A percentile compares a stretch with the other conserved stretches of the same genome.
Conservation (phyloP, 2,329 filamentous ascomycete species). For the Scedosporium dehoogii region DNA sequence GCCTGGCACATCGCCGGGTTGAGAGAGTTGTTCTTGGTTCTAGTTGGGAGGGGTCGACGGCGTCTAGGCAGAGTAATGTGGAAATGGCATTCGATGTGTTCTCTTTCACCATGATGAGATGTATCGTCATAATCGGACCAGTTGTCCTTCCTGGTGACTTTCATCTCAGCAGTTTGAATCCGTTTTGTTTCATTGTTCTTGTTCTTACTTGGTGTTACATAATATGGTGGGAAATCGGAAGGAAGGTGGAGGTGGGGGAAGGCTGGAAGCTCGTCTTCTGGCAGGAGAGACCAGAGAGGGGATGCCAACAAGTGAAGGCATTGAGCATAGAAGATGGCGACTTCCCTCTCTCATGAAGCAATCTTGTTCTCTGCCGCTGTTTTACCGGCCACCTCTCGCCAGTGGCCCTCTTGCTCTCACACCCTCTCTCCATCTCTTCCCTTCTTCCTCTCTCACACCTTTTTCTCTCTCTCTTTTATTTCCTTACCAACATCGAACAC, state of each 20-base stretch:
- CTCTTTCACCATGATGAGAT: not conserved
- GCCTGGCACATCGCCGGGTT: too few species aligned
- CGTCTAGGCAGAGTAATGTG: not conserved
- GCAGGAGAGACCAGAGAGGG: too few species aligned
- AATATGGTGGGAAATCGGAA: too few species aligned
- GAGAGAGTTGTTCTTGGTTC: too few species aligned
- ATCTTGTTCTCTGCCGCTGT: too few species aligned
- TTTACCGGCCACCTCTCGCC: not conserved
- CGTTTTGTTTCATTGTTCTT: too few species aligned
- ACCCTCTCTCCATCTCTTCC: not conserved
- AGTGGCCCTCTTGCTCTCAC: not conserved
- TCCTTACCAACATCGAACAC: not conserved
- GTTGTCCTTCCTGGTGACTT: not conserved
- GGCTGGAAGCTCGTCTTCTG: too few species aligned
- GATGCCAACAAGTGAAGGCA: too few species aligned
- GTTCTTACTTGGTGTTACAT: too few species aligned
- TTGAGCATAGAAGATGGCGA: too few species aligned
- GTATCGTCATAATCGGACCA: not conserved
- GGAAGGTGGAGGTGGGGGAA: too few species aligned
- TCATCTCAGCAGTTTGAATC: too few species aligned
- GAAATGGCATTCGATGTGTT: not conserved
- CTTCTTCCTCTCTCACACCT: not conserved
- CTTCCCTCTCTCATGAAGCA: not conserved
- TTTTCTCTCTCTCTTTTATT: constrained; percentile 47
- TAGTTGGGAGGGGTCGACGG: not conserved